Conservation (phyloP, 2,329 filamentous ascomycete species). For the Ramichloridium luteum region DNA sequence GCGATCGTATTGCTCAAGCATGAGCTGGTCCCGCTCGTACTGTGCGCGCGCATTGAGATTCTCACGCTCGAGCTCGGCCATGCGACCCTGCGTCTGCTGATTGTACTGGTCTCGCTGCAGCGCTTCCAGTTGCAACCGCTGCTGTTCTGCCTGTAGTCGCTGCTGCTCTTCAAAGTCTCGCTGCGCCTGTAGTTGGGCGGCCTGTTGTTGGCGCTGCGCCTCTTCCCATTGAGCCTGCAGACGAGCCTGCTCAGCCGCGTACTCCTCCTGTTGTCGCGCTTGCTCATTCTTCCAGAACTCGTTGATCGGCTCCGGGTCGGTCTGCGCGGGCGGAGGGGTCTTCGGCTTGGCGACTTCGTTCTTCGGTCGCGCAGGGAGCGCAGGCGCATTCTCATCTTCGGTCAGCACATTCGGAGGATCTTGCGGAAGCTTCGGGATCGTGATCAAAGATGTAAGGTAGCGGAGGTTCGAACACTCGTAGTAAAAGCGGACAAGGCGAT, state of each 20-base stretch:
- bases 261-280: conserved; percentile 82
- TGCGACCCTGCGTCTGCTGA: conserved; percentile 87
- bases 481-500: conserved; percentile 93
- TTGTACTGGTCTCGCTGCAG: conserved; percentile 78
- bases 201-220: conserved; percentile 67
- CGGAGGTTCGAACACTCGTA: conserved; percentile 97
- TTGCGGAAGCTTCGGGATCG: conserved; percentile 87
- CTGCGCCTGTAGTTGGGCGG: conserved; percentile 74
- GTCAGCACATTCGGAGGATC: conserved; percentile 81
- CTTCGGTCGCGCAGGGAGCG: conserved; percentile 62
- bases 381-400: conserved; percentile 66
- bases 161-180: conserved; percentile 96
- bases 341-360: conserved; percentile 60
- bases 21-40: conserved; percentile 92
- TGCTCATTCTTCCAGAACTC: conserved; percentile 97
- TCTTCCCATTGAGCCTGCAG: conserved; percentile 78
- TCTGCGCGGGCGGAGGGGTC: conserved; percentile 53
- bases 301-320: conserved; percentile 87
- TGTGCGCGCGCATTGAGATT: conserved; percentile 89
- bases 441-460: conserved; percentile 92
- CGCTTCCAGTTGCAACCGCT: conserved; percentile 80
- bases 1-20: conserved; percentile 91
- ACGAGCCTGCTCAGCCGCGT: conserved; percentile 83
- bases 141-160: conserved; percentile 72
- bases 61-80: conserved; percentile 89